Evolutionary conservation across 1,284 basidiomycete species (phyloP).

Genomic region (Ustilago trichophora): DNA sequence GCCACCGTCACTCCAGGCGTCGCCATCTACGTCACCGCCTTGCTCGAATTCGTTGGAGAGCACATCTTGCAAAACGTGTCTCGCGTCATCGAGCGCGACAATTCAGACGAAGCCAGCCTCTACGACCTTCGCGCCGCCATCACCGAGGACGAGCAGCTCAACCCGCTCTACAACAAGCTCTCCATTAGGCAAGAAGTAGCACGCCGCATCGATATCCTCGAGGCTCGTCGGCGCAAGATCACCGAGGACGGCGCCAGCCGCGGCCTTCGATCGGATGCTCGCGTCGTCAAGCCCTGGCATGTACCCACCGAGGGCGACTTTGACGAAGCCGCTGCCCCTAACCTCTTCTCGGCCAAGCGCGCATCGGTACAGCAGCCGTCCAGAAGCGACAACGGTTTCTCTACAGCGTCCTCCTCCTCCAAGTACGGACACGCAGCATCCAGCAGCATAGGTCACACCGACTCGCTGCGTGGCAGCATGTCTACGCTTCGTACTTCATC

Average conservation of each 20-base stretch:
- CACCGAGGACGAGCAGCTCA: slow-evolving; percentile 55
- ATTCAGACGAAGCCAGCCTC: slow-evolving; percentile 58
- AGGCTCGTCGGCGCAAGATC: slow-evolving; percentile 20
- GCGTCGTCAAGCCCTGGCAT: slow-evolving; percentile 49
- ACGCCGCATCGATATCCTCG: slow-evolving; percentile 26
- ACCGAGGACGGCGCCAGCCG: slow-evolving; percentile 12
- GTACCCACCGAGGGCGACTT: slow-evolving; percentile 51
- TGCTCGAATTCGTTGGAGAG: slow-evolving; percentile 58
- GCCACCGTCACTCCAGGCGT: slow-evolving; percentile 62
- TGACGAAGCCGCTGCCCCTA: slow-evolving; percentile 50
- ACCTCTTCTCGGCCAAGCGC: slow-evolving; percentile 36
- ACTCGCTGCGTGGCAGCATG: slow-evolving; percentile 22
- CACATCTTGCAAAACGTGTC: slow-evolving; percentile 56
- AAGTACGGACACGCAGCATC: slow-evolving; percentile 21
- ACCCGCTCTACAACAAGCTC: slow-evolving; percentile 44
- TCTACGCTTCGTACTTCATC: slow-evolving; percentile 23
- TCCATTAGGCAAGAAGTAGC: slow-evolving; percentile 38
- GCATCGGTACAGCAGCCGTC: slow-evolving; percentile 21
- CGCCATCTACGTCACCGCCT: slow-evolving; percentile 60
- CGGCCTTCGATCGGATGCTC: slow-evolving; percentile 25
- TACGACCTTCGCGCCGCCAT: slow-evolving; percentile 55
- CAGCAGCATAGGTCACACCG: slow-evolving; percentile 18
- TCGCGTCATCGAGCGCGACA: slow-evolving; percentile 61
- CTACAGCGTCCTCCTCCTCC: slow-evolving; percentile 11
- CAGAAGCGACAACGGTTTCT: slow-evolving; percentile 5